Conservation (phyloP, 2,329 filamentous ascomycete species). For the Mycosphaerella sp. region DNA sequence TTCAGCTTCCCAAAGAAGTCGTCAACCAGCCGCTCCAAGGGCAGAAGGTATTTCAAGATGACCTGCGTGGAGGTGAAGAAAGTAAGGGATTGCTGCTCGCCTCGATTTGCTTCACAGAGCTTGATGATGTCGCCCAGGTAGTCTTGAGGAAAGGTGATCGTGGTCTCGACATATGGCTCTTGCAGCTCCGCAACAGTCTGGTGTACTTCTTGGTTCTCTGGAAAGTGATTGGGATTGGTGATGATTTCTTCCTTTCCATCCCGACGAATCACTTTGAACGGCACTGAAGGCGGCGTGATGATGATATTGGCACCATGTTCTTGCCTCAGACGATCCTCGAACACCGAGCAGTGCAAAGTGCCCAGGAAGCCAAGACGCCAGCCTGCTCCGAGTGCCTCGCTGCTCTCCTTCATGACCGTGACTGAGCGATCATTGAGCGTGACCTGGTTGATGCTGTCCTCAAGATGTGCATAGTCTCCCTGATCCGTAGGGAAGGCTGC, state of each 20-base stretch:
- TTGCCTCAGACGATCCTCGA: conserved; percentile 88
- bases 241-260: conserved; percentile 74
- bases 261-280: conserved; percentile 75
- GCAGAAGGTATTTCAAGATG: conserved; percentile 87
- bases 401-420: conserved; percentile 88
- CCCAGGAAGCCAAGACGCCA: conserved; percentile 93
- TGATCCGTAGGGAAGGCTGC: conserved; percentile 94
- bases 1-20: conserved; percentile 98
- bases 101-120: conserved; percentile 83
- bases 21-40: conserved; percentile 83
- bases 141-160: conserved; percentile 86
- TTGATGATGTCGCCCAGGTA: conserved; percentile 94
- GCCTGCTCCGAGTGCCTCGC: conserved; percentile 85
- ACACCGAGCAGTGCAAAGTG: conserved; percentile 98
- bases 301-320: conserved; percentile 94
- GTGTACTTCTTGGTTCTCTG: conserved; percentile 58
- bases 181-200: conserved; percentile 56
- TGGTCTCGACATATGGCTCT: conserved; percentile 72
- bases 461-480: conserved; percentile 74
- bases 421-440: conserved; percentile 93
- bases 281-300: conserved; percentile 92
- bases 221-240: conserved; percentile 82
- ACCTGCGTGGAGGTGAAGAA: conserved; percentile 92
- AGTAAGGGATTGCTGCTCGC: conserved; percentile 77
- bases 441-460: conserved; percentile 90